Conservation (phyloP, 345 rosid species). For the Aquilaria sinensis region DNA sequence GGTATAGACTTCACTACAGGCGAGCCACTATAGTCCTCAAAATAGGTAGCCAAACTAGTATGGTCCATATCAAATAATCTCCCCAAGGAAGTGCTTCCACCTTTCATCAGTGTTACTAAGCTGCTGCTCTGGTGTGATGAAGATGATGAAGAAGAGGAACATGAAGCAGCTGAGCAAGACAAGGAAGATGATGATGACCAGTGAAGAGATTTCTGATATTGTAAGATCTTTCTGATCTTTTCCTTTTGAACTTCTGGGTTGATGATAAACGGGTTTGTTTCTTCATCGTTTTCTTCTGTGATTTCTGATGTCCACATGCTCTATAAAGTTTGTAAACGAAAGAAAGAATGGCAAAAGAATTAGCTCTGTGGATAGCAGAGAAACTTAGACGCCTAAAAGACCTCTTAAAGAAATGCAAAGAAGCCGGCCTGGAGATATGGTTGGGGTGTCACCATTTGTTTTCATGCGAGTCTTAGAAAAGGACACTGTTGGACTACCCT, state of each 20-base stretch:
- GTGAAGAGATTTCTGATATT: conserved; percentile 38
- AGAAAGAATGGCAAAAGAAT: too few relatives aligned
- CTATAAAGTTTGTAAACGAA: too few relatives aligned
- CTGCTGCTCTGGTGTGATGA: conserved; percentile 21
- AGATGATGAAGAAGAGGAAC: conserved; percentile 22
- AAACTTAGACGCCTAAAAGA: neutral
- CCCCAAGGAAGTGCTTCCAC: conserved; percentile 33
- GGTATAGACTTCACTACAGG: conserved; percentile 33
- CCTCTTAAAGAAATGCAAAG: too few relatives aligned
- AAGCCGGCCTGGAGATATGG: too few relatives aligned
- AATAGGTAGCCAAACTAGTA: conserved; percentile 37
- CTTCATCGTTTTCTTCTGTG: conserved; percentile 30
- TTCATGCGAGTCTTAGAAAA: too few relatives aligned
- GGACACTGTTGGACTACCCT: too few relatives aligned
- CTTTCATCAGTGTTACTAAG: conserved; percentile 38
- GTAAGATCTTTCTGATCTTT: conserved; percentile 34
- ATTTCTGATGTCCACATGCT: conserved; percentile 32
- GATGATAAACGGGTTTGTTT: conserved; percentile 12
- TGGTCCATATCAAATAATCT: conserved; percentile 55
- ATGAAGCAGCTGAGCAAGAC: conserved; percentile 9
- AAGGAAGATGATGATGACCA: conserved; percentile 32
- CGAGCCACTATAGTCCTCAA: conserved; percentile 38
- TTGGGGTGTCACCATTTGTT: too few relatives aligned
- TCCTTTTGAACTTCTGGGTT: conserved; percentile 24
- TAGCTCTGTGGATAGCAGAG: neutral